Evolutionary conservation across 1,284 basidiomycete species (phyloP), one percentile per base, ranked within the genome.

Genomic region (Prillingera fragicola): DNA sequence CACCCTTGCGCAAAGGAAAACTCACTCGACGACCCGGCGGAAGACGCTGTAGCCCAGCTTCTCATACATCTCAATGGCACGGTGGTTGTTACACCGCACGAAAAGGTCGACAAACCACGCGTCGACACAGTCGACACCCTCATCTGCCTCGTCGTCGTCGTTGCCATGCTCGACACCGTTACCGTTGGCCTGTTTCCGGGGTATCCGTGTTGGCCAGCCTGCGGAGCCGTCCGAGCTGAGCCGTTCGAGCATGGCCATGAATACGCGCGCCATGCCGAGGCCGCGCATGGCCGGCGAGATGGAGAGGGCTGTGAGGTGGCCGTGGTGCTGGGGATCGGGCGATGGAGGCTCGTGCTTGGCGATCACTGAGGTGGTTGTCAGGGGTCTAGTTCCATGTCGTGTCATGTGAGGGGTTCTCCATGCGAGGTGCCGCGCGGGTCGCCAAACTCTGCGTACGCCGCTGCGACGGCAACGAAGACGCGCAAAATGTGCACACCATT

Each of bases 91-190:
- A 50, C 69, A 70, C 35, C 71, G 45, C 31, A 73, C 71, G 34
- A 73, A 73, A 15, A 73, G 54, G 44, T 73, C 71, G 33, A 71
- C 62, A 45, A 73, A 73, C 57, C 56, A 73, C 17, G 69, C 64
- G 49, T 71, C 59, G 17, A 66, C 64, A 12, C 57, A 59, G 41
- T 70, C 66, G 28, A 43, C 33, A 21, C 34, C 18, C 12, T 14
- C 15, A 25, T 47, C 45, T 3, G 35, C 23, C 24, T 33, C 21
- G 18, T 18, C 17, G n/a, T 19, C 22, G 8, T 32, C 17, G 9
- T 23, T 23, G 12, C 34, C 34, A 9, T 10, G 17, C 7, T 21
- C 34, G 9, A 7, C 15, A 28, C 26, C n/a, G 17, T n/a, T 8
- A 8, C 32, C 32, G 32, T 33, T 18, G 12, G 32, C 29, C 42